Evolutionary conservation across 2,329 filamentous ascomycete species (phyloP).

Genomic region (Fusarium pseudoanthophilum): DNA sequence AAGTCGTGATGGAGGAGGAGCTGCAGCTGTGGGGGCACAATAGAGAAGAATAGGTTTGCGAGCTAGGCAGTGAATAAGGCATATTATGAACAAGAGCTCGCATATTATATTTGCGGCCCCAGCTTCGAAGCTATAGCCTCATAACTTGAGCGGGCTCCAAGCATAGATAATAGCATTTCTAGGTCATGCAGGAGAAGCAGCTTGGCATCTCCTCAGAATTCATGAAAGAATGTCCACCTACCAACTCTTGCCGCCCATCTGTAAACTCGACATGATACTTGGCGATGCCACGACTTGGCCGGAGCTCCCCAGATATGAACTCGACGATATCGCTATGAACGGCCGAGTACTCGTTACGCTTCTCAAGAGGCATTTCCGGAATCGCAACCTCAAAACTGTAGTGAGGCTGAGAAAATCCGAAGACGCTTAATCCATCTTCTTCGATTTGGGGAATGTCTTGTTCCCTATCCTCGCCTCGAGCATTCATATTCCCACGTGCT

Average conservation of each 20-base stretch:
- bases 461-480: neutral
- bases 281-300: constrained; percentile 38
- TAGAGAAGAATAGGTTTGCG: constrained; percentile 23
- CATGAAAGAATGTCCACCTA: constrained; percentile 48
- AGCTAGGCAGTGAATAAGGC: constrained; percentile 38
- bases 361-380: constrained; percentile 41
- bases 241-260: constrained; percentile 57
- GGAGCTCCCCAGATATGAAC: constrained; percentile 48
- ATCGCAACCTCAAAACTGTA: constrained; percentile 48
- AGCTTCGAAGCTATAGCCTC: neutral
- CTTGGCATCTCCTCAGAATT: neutral
- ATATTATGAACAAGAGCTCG: constrained; percentile 7
- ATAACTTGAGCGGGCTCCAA: neutral
- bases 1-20: constrained; percentile 5
- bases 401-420: neutral
- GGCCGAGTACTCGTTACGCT: constrained; percentile 46
- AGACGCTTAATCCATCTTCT: neutral
- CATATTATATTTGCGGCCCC: neutral
- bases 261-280: constrained; percentile 57
- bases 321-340: constrained; percentile 53
- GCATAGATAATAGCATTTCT: neutral
- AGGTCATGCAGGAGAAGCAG: neutral
- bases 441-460: neutral
- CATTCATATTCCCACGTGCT: neutral
- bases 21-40: constrained; percentile 17